Evolutionary conservation across 2,329 filamentous ascomycete species (phyloP).

Genomic region (Colletotrichum gigasporum): DNA sequence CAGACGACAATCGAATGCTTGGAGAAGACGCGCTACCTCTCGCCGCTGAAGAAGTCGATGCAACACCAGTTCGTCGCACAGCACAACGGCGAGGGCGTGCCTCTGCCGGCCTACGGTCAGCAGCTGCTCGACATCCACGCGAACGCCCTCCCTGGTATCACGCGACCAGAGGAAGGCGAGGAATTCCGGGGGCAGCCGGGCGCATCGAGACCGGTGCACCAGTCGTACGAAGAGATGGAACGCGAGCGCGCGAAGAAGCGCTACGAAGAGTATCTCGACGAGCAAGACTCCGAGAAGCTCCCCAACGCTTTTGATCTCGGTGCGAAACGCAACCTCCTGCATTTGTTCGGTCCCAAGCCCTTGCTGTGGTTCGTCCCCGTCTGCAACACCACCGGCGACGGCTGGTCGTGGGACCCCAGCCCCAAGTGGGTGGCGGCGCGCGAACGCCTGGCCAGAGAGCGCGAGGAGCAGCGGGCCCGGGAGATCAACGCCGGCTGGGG

Average conservation of each 20-base stretch:
- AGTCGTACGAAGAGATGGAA: conserved; percentile 66
- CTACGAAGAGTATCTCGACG: conserved; percentile 82
- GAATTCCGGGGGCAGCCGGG: conserved; percentile 50
- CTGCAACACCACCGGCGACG: conserved; percentile 87
- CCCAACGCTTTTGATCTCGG: conserved; percentile 96
- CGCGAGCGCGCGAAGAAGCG: conserved; percentile 62
- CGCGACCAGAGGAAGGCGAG: conserved; percentile 84
- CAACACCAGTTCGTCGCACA: conserved; percentile 69
- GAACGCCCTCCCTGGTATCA: conserved; percentile 82
- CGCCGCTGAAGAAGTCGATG: conserved; percentile 77
- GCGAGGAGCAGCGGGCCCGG: conserved; percentile 68
- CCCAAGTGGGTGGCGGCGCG: conserved; percentile 79
- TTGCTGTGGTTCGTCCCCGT: conserved; percentile 83
- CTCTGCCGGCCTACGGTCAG: conserved; percentile 71
- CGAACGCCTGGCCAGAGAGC: conserved; percentile 67
- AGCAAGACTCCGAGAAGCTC: conserved; percentile 86
- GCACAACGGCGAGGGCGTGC: conserved; percentile 58
- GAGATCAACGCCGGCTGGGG: conserved; percentile 78
- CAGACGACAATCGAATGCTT: conserved; percentile 96
- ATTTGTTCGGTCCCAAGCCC: conserved; percentile 81
- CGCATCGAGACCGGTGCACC: conserved; percentile 50
- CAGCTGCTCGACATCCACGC: conserved; percentile 84
- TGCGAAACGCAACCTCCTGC: conserved; percentile 78
- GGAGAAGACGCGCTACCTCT: conserved; percentile 94
- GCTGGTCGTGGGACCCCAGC: conserved; percentile 93